phyloP scores from a whole-genome alignment of 176 grass and related monocot species.

The Puya raimondii region DNA sequence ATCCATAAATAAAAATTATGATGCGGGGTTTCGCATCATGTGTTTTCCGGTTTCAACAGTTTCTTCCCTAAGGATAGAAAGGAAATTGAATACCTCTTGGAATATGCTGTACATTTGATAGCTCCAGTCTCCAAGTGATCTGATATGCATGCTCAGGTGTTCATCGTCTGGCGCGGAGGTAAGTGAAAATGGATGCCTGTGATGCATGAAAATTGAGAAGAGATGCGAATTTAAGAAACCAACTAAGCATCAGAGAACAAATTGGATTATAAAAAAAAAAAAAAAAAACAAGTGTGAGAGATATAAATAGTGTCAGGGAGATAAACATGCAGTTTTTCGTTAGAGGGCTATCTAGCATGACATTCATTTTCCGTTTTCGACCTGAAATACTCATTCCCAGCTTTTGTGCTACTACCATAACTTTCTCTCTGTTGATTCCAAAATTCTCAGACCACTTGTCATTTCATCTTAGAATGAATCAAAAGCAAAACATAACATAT shows the following conservation, averaged over 20 bases:
- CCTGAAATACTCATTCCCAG: too few relatives aligned
- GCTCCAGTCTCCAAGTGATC: conserved; percentile 73
- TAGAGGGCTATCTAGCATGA: too few relatives aligned
- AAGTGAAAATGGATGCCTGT: conserved; percentile 68
- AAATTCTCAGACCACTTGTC: too few relatives aligned
- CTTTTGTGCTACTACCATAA: too few relatives aligned
- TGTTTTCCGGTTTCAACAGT: not conserved
- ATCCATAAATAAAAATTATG: not conserved
- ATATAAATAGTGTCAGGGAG: not conserved
- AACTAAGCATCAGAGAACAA: conserved; percentile 1
- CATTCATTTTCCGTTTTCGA: too few relatives aligned
- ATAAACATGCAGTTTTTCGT: too few relatives aligned
- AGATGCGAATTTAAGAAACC: not conserved
- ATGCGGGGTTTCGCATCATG: not conserved
- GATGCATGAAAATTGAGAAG: not conserved
- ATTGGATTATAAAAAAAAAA: conserved; percentile 3
- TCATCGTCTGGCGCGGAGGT: conserved; percentile 65
- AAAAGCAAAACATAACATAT: too few relatives aligned
- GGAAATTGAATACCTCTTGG: conserved; percentile 25
- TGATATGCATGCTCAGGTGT: conserved; percentile 55
- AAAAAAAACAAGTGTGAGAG: not conserved
- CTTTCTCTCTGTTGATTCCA: too few relatives aligned
- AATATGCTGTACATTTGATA: conserved; percentile 53
- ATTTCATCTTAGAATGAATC: too few relatives aligned
- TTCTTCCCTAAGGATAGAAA: not conserved